These are phyloP conservation scores for Exophiala calicioides DNA, from an alignment of 2,329 filamentous ascomycete species.

Conservation along the genomic window DNA sequence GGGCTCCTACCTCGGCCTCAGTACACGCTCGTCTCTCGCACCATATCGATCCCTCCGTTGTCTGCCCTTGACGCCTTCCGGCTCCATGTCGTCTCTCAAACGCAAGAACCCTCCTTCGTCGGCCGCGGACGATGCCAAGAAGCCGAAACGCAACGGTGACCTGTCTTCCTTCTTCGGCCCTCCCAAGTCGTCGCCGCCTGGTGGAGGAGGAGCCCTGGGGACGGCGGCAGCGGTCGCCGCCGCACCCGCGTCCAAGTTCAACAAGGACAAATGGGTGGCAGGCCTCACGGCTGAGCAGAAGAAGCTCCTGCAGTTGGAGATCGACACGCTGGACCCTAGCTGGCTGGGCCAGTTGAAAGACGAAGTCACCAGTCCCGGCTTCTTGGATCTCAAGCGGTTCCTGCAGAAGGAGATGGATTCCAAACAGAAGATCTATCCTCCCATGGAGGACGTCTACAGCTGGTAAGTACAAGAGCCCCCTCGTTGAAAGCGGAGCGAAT, in stretches of 20 bases:
- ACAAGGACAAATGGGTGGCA: constrained; percentile 88
- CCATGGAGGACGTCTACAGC: constrained; percentile 85
- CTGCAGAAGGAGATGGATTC: constrained; percentile 72
- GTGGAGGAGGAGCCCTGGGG: constrained; percentile 31
- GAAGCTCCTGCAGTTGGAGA: constrained; percentile 80
- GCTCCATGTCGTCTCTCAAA: constrained; percentile 25
- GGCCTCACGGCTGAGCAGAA: constrained; percentile 78
- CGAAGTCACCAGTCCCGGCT: constrained; percentile 75
- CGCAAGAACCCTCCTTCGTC: constrained; percentile 23
- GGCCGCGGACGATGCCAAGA: constrained; percentile 60
- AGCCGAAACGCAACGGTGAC: constrained; percentile 70
- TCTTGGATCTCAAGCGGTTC: constrained; percentile 85
- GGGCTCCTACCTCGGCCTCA: no score
- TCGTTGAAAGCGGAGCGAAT: no score
- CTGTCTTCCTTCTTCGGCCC: constrained; percentile 88
- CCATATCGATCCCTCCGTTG: no score
- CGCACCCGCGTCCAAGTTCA: constrained; percentile 59
- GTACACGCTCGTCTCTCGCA: no score
- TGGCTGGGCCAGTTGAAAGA: constrained; percentile 90
- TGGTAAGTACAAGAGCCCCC: constrained; percentile 62
- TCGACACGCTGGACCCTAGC: constrained; percentile 85
- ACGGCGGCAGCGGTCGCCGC: constrained; percentile 28
- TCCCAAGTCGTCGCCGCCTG: constrained; percentile 55
- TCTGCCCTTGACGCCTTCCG: no score
- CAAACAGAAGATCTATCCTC: constrained; percentile 82